Base-by-base conservation (phyloP, 257 asterid species). In the Capsicum baccatum region DNA sequence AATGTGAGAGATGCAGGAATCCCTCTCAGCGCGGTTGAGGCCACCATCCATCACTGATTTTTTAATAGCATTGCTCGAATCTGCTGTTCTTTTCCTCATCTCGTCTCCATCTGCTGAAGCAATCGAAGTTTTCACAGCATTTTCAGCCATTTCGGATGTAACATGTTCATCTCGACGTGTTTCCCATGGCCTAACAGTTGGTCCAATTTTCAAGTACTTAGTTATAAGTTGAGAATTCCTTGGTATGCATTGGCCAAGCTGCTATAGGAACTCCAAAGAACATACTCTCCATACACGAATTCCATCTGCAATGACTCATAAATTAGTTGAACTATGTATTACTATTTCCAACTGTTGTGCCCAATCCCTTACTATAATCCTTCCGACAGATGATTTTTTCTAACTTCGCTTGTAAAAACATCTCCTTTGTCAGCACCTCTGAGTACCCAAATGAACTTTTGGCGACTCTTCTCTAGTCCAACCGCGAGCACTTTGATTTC, bases 171-270 rank as follows among this genome's bases (percentile, higher is more conserved):
- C 79, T 8, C 9, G 0, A 44, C 10, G 37, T 5, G 37, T 26
- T 26, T 26, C 8, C 79, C 57, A 71, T 71, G 17, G 37, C 57
- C 57, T 71, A 71, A 71, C 58, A 44, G 12, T 17, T 10, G 19
- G 19, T 73, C 59, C 80, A 73, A 48, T 73, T 19, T 73, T 19
- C 59, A 73, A 0, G 1, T 73, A 73, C n/a, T 73, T 73, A 1
- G 80, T 73, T 73, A 73, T 37, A 73, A 73, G 80, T 73, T 73
- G 59, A 73, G 80, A 11, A 48, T 48, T 48, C 39, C 80, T 73
- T 73, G 80, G 39, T 6, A 73, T 73, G 59, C 9, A 73, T 6
- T 73, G 80, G 39, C 80, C 80, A 48, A 4, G 59, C 42, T 73
- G 15, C 76, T 3, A 37, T 42, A 16, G 79, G 78, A 68, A 9